These are phyloP conservation scores for Oryza meridionalis DNA, from an alignment of 176 grass and related monocot species.

Conservation along the genomic window DNA sequence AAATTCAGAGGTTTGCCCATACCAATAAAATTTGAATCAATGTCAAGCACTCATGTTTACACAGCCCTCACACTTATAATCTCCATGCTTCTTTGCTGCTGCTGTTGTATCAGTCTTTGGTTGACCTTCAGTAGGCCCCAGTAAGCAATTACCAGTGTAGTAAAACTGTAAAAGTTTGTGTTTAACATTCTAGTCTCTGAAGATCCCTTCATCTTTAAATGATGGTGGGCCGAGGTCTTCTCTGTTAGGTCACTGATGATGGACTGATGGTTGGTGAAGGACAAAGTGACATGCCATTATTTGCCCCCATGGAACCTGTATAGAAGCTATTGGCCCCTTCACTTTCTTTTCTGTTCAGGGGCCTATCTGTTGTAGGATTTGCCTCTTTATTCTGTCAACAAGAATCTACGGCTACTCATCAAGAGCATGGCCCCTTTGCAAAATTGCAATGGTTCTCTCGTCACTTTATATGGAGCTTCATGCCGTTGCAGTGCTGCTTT, in stretches of 20 bases:
- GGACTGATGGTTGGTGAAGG: conserved; percentile 14
- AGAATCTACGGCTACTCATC: not conserved
- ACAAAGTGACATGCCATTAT: conserved; percentile 39
- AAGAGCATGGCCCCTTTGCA: not conserved
- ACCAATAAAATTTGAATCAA: conserved; percentile 20
- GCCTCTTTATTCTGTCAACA: conserved; percentile 12
- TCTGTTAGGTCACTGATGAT: conserved; percentile 6
- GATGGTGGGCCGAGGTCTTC: conserved; percentile 22
- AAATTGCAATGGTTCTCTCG: conserved; percentile 14
- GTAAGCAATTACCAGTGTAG: not conserved
- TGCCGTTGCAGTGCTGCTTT: conserved; percentile 30
- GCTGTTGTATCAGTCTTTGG: conserved; percentile 10
- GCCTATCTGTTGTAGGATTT: conserved; percentile 29
- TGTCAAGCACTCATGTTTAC: not conserved
- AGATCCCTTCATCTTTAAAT: conserved; percentile 22
- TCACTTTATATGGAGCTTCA: conserved; percentile 38
- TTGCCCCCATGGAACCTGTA: conserved; percentile 4
- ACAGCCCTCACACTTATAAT: not conserved
- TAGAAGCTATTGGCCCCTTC: conserved; percentile 29
- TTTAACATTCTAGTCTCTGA: not conserved
- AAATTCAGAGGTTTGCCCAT: not conserved
- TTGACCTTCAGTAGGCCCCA: not conserved
- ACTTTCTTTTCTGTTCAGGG: conserved; percentile 30
- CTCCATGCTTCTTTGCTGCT: not conserved
- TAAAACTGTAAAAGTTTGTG: not conserved